Percentiles rank a stretch among this genome's conserved stretches.
Evolutionary conservation across 2,329 filamentous ascomycete genomes (phyloP).

Genomic region (Dryadomyces quercus-mongolicae): DNA sequence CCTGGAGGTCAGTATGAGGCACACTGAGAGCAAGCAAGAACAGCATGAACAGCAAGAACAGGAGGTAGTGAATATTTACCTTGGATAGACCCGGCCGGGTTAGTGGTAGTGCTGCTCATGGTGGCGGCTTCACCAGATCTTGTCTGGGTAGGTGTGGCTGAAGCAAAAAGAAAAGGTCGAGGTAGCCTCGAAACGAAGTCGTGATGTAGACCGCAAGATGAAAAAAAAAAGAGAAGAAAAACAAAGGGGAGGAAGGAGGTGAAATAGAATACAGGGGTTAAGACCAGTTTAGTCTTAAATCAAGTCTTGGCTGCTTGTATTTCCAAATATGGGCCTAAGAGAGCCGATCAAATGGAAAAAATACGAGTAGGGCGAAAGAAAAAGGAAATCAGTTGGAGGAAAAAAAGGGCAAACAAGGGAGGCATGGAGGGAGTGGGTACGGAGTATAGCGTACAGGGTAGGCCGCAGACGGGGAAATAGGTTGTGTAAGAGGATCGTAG

Average conservation of each 20-base stretch:
- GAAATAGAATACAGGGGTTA: neutral
- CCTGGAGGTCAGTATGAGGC: slow-evolving; percentile 14
- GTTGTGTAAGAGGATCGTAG: neutral
- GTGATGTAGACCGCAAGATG: neutral
- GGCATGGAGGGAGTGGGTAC: neutral
- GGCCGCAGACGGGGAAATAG: neutral
- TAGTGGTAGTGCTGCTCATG: neutral
- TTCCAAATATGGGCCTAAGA: neutral
- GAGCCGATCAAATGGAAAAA: neutral
- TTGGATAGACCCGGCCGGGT: neutral
- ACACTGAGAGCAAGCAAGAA: too few species aligned
- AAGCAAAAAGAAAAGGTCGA: neutral
- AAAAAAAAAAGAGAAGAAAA: neutral
- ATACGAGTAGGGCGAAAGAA: neutral
- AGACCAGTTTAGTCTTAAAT: neutral
- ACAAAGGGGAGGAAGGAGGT: neutral
- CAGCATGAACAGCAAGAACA: neutral
- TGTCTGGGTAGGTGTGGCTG: neutral
- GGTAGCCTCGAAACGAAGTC: neutral
- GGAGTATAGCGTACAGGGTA: neutral
- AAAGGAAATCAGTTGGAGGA: neutral
- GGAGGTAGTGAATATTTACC: too few species aligned
- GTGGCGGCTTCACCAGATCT: neutral
- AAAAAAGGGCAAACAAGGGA: neutral
- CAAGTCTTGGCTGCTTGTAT: neutral